phyloP scores from a whole-genome alignment of 2,329 filamentous ascomycete genomes.

The Penicillium psychrosexuale region DNA sequence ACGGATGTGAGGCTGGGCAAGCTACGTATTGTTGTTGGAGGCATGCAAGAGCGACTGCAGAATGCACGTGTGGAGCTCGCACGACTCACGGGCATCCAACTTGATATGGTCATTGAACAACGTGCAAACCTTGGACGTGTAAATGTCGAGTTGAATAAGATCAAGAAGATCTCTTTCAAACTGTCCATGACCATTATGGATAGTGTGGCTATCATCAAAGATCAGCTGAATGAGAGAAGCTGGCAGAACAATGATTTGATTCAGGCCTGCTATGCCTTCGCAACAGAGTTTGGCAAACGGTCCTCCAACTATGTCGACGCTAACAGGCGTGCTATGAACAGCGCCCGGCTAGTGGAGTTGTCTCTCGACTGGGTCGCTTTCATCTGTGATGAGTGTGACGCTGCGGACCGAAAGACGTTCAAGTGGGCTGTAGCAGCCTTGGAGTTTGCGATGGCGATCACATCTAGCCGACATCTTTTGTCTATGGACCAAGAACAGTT shows the following conservation, averaged over 20 bases:
- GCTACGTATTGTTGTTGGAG: slow-evolving; percentile 81
- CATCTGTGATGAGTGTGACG: slow-evolving; percentile 93
- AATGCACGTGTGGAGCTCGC: slow-evolving; percentile 76
- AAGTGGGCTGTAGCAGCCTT: slow-evolving; percentile 94
- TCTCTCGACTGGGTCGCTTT: slow-evolving; percentile 97
- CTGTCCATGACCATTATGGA: slow-evolving; percentile 98
- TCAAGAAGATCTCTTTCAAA: slow-evolving; percentile 93
- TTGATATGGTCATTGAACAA: slow-evolving; percentile 87
- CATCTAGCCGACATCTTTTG: slow-evolving; percentile 87
- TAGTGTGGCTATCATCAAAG: slow-evolving; percentile 87
- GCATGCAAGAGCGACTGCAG: slow-evolving; percentile 72
- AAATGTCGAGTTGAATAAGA: slow-evolving; percentile 85
- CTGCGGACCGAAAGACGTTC: slow-evolving; percentile 92
- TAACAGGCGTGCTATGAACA: slow-evolving; percentile 94
- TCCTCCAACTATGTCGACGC: slow-evolving; percentile 94
- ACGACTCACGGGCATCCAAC: slow-evolving; percentile 74
- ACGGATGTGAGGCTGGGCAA: slow-evolving; percentile 85
- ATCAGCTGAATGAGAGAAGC: slow-evolving; percentile 66
- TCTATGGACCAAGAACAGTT: slow-evolving; percentile 87
- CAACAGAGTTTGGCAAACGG: slow-evolving; percentile 96
- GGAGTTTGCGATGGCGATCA: slow-evolving; percentile 98
- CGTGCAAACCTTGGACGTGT: slow-evolving; percentile 91
- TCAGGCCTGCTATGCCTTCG: slow-evolving; percentile 96
- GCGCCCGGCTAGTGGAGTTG: slow-evolving; percentile 87
- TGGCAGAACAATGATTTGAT: slow-evolving; percentile 92